A percentile compares a stretch with the other conserved stretches of the same genome.
phyloP scores from a whole-genome alignment of 805 yeast species.

The Monosporozyma yasuniensis region DNA sequence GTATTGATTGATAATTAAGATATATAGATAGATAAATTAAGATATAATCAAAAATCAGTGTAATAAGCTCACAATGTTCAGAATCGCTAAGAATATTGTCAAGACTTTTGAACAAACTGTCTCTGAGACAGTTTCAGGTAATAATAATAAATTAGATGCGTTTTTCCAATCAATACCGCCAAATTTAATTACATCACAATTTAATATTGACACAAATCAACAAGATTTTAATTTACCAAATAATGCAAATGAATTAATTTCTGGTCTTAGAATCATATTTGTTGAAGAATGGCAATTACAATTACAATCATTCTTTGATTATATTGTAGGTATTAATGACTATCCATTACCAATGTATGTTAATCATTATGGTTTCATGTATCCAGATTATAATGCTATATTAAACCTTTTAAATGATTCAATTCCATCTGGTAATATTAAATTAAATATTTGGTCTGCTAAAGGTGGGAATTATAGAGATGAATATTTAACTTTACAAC shows the following conservation, averaged over 20 bases:
- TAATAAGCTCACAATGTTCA: slow-evolving; percentile 35
- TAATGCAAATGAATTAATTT: slow-evolving; percentile 6
- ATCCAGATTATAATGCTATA: slow-evolving; percentile 38
- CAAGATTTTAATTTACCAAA: background rate
- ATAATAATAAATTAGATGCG: slow-evolving; percentile 27
- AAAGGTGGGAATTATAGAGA: slow-evolving; percentile 61
- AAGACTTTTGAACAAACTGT: slow-evolving; percentile 42
- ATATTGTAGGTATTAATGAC: slow-evolving; percentile 69
- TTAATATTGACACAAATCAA: slow-evolving; percentile 1
- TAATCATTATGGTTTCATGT: slow-evolving; percentile 28
- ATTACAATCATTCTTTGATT: slow-evolving; percentile 83
- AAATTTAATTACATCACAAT: slow-evolving; percentile 21
- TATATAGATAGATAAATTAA: too few species aligned
- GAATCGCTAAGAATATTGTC: slow-evolving; percentile 57
- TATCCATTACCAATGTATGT: slow-evolving; percentile 40
- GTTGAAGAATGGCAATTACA: slow-evolving; percentile 45
- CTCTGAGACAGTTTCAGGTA: slow-evolving; percentile 28
- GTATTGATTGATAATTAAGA: too few species aligned
- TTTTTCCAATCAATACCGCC: slow-evolving; percentile 32
- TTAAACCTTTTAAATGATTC: slow-evolving; percentile 16
- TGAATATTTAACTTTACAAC: slow-evolving; percentile 27
- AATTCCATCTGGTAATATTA: slow-evolving; percentile 26
- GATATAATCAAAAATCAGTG: too few species aligned
- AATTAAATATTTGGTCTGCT: slow-evolving; percentile 72
- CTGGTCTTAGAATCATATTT: slow-evolving; percentile 52